A percentile compares a stretch with the other conserved stretches of the same genome.
Evolutionary conservation across 208 protist species (phyloP).

Genomic region (Trypanosomatidae sp.): DNA sequence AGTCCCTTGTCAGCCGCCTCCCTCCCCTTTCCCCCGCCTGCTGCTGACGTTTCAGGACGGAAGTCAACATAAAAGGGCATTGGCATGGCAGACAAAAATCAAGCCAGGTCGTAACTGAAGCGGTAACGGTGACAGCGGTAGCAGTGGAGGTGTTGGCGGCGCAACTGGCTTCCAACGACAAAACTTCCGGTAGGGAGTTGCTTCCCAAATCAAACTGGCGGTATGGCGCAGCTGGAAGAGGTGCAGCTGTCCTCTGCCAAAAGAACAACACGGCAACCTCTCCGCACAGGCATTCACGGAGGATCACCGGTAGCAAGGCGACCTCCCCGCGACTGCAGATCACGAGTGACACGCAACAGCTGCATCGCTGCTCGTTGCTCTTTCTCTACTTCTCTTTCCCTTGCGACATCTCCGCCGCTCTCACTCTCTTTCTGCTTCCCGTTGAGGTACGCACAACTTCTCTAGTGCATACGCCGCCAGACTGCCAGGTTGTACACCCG

Average conservation of each 20-base stretch:
- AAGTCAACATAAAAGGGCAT: not conserved
- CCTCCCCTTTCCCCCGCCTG: not conserved
- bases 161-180: not conserved
- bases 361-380: not conserved
- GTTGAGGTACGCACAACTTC: not conserved
- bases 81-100: not conserved
- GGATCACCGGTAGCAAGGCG: not conserved
- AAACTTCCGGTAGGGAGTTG: not conserved
- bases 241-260: not conserved
- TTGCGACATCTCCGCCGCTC: not conserved
- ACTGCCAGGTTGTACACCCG: not conserved
- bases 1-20: not conserved
- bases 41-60: not conserved
- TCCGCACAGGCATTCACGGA: not conserved
- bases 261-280: not conserved
- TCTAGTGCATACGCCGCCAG: not conserved
- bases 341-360: not conserved
- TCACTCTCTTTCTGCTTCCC: not conserved
- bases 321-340: not conserved
- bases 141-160: not conserved
- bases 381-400: not conserved
- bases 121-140: not conserved
- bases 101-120: not conserved
- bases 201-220: not conserved
- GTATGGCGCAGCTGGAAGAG: not conserved